A percentile compares a stretch with the other conserved stretches of the same genome.
Conservation (phyloP, 805 yeast genomes). For the Kluyveromyces starmeri region DNA sequence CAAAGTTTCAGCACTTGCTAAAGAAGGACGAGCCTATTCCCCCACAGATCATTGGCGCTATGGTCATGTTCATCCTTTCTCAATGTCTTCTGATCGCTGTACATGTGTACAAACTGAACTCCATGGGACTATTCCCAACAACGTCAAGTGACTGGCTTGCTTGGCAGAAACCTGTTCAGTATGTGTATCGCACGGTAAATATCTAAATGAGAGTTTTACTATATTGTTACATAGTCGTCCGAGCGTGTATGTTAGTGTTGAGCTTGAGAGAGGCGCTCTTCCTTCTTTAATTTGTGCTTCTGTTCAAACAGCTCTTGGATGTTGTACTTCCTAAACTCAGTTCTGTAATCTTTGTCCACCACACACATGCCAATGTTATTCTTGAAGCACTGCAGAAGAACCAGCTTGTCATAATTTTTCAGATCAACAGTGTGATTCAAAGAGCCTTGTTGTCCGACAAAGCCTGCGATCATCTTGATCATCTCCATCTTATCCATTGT, state of each 20-base stretch:
- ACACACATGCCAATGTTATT: slow-evolving; percentile 83
- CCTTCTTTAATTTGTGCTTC: slow-evolving; percentile 23
- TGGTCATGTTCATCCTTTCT: slow-evolving; percentile 38
- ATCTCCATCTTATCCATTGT: slow-evolving; percentile 63
- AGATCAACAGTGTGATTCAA: slow-evolving; percentile 73
- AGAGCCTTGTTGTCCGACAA: slow-evolving; percentile 49
- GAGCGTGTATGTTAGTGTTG: too few relatives aligned
- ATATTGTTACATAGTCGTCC: too few relatives aligned
- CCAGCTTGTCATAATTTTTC: slow-evolving; percentile 66
- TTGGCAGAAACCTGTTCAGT: slow-evolving; percentile 49
- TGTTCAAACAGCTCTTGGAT: slow-evolving; percentile 67
- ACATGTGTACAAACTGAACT: slow-evolving; percentile 77
- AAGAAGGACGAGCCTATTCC: slow-evolving; percentile 27
- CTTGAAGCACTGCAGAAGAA: slow-evolving; percentile 83
- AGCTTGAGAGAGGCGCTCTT: too few relatives aligned
- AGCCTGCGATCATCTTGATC: slow-evolving; percentile 59
- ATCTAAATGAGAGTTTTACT: not conserved
- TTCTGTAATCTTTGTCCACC: slow-evolving; percentile 47
- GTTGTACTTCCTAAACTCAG: slow-evolving; percentile 58
- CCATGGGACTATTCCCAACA: slow-evolving; percentile 88
- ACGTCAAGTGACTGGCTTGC: slow-evolving; percentile 85
- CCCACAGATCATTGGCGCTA: slow-evolving; percentile 29
- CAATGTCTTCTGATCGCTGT: slow-evolving; percentile 52
- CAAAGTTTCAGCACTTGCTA: slow-evolving; percentile 43
- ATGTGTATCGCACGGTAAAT: not conserved